phyloP scores from a whole-genome alignment of 345 rosid species.

The Lumnitzera racemosa region DNA sequence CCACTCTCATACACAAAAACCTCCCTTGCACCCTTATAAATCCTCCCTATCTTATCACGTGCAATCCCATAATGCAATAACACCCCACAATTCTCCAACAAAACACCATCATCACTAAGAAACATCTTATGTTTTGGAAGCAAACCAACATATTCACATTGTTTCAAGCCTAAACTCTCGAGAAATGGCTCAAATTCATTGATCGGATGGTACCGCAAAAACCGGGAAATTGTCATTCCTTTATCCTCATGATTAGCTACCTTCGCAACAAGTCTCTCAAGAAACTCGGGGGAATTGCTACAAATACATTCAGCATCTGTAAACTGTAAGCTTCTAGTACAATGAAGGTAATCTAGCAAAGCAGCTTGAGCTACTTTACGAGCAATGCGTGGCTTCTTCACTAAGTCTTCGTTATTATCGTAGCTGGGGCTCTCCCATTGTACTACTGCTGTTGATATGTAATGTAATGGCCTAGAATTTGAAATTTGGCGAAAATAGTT shows the following conservation, averaged over 20 bases:
- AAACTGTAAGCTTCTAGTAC: constrained; percentile 49
- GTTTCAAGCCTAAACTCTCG: constrained; percentile 70
- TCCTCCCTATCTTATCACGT: constrained; percentile 48
- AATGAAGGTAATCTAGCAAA: constrained; percentile 57
- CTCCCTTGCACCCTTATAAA: constrained; percentile 48
- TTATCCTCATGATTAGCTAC: constrained; percentile 26
- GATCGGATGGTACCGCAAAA: constrained; percentile 61
- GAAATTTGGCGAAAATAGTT: too few species aligned
- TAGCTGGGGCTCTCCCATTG: too few species aligned
- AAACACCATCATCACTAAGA: constrained; percentile 51
- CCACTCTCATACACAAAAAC: constrained; percentile 43
- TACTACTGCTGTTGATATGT: too few species aligned
- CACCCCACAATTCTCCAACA: constrained; percentile 58
- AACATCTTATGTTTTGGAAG: constrained; percentile 45
- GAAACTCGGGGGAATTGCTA: constrained; percentile 50
- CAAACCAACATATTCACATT: constrained; percentile 27
- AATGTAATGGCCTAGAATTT: too few species aligned
- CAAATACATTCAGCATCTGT: constrained; percentile 64
- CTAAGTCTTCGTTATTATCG: constrained; percentile 9
- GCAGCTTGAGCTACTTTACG: constrained; percentile 55
- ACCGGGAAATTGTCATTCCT: constrained; percentile 29
- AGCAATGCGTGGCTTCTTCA: constrained; percentile 17
- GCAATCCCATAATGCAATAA: constrained; percentile 58
- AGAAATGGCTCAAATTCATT: constrained; percentile 88
- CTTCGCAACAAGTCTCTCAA: constrained; percentile 30